These are phyloP conservation scores for Jackrogersella minutella DNA, from an alignment of 495 filamentous ascomycete species.

Conservation along the genomic window DNA sequence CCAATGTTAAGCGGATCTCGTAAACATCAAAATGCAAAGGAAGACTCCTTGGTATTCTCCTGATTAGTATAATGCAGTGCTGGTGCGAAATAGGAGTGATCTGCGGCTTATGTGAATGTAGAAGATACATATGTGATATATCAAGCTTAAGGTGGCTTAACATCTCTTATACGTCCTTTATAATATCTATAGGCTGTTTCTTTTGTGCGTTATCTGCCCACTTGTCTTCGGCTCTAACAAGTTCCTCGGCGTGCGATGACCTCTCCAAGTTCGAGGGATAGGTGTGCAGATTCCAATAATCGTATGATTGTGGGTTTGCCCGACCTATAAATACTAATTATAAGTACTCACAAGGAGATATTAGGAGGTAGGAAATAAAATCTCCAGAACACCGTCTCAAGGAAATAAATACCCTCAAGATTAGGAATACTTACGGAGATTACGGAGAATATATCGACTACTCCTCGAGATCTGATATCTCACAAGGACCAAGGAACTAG, in stretches of 20 bases:
- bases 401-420: background rate
- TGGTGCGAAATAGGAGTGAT: background rate
- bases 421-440: background rate
- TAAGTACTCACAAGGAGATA: no score
- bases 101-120: background rate
- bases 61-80: background rate
- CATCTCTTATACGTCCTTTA: no score
- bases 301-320: slow-evolving; percentile 23
- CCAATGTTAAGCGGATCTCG: background rate
- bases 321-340: slow-evolving; percentile 1
- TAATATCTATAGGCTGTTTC: no score
- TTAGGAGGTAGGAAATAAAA: background rate
- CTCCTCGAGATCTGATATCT: background rate
- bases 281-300: slow-evolving; percentile 7
- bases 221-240: background rate
- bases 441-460: no score
- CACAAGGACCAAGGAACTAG: background rate
- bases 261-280: slow-evolving; percentile 11
- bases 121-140: background rate
- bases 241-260: background rate
- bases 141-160: background rate
- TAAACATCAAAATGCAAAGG: background rate
- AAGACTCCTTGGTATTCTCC: background rate
- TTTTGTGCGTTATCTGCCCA: background rate
- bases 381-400: background rate